Conservation (phyloP, 2,329 filamentous ascomycete genomes). For the Bisporella sp. region DNA sequence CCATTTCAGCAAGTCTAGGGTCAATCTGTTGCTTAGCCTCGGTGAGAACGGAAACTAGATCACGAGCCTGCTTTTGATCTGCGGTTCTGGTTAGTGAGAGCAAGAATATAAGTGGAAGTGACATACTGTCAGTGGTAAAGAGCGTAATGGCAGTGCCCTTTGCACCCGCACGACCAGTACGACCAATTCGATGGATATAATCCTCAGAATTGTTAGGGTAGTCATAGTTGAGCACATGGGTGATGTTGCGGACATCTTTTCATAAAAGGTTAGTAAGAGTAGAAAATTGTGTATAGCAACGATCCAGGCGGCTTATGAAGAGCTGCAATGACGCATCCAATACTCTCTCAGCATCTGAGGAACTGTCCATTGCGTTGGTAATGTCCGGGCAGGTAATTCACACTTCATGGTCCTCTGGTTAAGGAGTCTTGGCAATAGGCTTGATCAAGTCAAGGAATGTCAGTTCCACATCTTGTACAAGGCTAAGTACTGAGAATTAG, state of each 20-base stretch:
- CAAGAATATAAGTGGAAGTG: constrained; percentile 8
- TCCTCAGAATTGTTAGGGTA: constrained; percentile 99
- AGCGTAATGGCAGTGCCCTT: constrained; percentile 96
- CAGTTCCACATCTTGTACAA: constrained; percentile 72
- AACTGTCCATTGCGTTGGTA: constrained; percentile 32
- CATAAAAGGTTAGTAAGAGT: constrained; percentile 73
- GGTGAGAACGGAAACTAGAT: constrained; percentile 84
- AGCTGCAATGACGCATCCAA: constrained; percentile 30
- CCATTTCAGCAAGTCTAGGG: constrained; percentile 92
- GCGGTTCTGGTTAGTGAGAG: constrained; percentile 16
- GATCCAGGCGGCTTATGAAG: constrained; percentile 43
- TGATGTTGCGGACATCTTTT: constrained; percentile 99
- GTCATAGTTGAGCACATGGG: constrained; percentile 99
- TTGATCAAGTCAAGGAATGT: constrained; percentile 76
- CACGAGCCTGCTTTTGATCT: constrained; percentile 94
- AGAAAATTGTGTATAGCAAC: constrained; percentile 52
- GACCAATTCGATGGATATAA: constrained; percentile 94
- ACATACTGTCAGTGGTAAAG: constrained; percentile 95
- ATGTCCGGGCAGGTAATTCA: constrained; percentile 46
- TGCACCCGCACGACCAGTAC: constrained; percentile 91
- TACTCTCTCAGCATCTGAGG: constrained; percentile 32
- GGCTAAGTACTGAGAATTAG: constrained; percentile 59
- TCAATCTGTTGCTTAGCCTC: constrained; percentile 99
- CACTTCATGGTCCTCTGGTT: constrained; percentile 51
- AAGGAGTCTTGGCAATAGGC: constrained; percentile 63